Conservation (phyloP, 441 rosid genomes). For the Euphorbia celastroides region DNA sequence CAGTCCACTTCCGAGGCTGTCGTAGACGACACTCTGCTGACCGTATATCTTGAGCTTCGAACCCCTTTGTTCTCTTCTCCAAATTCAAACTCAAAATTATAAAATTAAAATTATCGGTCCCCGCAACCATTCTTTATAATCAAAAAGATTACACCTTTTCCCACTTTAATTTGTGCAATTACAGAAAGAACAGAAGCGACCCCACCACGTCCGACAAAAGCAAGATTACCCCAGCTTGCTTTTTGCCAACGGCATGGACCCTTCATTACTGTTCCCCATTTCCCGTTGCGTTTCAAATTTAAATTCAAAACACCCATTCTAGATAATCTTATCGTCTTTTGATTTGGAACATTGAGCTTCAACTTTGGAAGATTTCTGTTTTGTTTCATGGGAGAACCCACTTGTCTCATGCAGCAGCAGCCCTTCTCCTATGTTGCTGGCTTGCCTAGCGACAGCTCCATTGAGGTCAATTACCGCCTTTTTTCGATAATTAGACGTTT, state of each 20-base stretch:
- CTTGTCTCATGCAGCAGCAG: slow-evolving; percentile 48
- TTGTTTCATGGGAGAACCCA: slow-evolving; percentile 56
- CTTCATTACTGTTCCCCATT: neutral
- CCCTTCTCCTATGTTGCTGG: slow-evolving; percentile 75
- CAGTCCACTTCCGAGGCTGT: neutral
- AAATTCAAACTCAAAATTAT: neutral
- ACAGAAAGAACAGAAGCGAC: neutral
- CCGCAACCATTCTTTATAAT: neutral
- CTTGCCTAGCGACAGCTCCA: slow-evolving; percentile 34
- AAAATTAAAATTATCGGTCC: neutral
- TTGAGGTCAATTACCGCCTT: slow-evolving; percentile 38
- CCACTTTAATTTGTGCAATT: neutral
- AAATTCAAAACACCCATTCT: slow-evolving; percentile 27
- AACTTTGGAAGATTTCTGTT: neutral
- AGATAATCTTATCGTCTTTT: neutral
- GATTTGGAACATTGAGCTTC: too few species aligned
- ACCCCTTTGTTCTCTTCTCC: neutral
- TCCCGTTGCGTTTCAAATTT: slow-evolving; percentile 37
- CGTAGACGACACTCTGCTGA: neutral
- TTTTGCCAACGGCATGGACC: slow-evolving; percentile 17
- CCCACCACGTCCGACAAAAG: slow-evolving; percentile 21
- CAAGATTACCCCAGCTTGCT: slow-evolving; percentile 13
- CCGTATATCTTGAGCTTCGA: neutral
- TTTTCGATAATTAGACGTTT: slow-evolving; percentile 8
- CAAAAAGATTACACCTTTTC: neutral